These are phyloP conservation scores for Fistulina hepatica DNA, from an alignment of 1,284 basidiomycete genomes.

Conservation along the genomic window DNA sequence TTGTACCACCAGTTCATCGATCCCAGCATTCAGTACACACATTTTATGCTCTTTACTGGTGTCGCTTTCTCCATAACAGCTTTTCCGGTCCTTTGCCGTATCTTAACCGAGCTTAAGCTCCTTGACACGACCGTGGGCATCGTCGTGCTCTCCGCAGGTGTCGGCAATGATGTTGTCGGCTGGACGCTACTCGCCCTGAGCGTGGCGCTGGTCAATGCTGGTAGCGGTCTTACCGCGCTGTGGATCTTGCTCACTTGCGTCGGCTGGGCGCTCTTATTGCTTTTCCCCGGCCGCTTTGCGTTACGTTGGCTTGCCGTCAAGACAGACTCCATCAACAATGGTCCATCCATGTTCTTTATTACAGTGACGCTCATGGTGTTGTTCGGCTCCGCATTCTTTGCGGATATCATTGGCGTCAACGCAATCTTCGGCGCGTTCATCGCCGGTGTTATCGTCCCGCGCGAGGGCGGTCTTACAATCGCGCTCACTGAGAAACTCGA, in stretches of 20 bases:
- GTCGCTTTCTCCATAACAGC: slow-evolving; percentile 91
- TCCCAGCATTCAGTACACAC: slow-evolving; percentile 50
- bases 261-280: slow-evolving; percentile 72
- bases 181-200: slow-evolving; percentile 75
- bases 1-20: slow-evolving; percentile 78
- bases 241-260: slow-evolving; percentile 77
- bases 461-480: slow-evolving; percentile 79
- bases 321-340: slow-evolving; percentile 72
- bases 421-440: slow-evolving; percentile 89
- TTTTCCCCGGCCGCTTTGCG: slow-evolving; percentile 57
- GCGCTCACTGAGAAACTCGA: slow-evolving; percentile 74
- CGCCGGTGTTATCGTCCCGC: slow-evolving; percentile 84
- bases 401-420: slow-evolving; percentile 89
- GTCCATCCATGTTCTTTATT: slow-evolving; percentile 74
- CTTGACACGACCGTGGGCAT: slow-evolving; percentile 91
- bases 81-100: slow-evolving; percentile 89
- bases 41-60: slow-evolving; percentile 92
- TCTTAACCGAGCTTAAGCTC: slow-evolving; percentile 71
- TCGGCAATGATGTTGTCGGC: slow-evolving; percentile 82
- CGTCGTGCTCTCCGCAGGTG: slow-evolving; percentile 86
- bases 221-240: slow-evolving; percentile 62
- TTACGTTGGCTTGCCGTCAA: slow-evolving; percentile 65
- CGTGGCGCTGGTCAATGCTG: slow-evolving; percentile 83
- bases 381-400: slow-evolving; percentile 84
- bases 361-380: slow-evolving; percentile 68